Conservation (phyloP, 2,329 filamentous ascomycete genomes). For the Apiospora hydei region DNA sequence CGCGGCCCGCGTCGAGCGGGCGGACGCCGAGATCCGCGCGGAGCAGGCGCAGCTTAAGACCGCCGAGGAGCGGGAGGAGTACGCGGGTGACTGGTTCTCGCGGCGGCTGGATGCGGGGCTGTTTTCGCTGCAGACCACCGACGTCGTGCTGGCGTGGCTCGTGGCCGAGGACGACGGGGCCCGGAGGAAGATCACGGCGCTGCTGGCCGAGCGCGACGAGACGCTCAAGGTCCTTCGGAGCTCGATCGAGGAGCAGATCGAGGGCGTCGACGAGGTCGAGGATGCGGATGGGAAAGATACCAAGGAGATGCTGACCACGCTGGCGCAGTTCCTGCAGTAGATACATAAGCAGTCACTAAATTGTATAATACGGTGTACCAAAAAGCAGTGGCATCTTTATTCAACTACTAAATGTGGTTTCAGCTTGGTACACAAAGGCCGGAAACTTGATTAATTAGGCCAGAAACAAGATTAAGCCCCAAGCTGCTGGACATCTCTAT, state of each 20-base stretch:
- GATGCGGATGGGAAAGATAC: constrained; percentile 65
- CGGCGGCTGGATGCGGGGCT: constrained; percentile 83
- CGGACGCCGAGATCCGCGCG: constrained; percentile 67
- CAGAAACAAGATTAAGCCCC: background rate
- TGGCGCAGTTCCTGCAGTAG: constrained; percentile 56
- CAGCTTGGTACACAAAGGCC: background rate
- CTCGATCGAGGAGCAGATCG: constrained; percentile 70
- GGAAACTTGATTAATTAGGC: background rate
- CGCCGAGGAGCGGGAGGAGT: constrained; percentile 63
- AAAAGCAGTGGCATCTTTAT: background rate
- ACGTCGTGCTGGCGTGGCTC: constrained; percentile 89
- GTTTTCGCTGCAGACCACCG: constrained; percentile 82
- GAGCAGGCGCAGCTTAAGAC: constrained; percentile 59
- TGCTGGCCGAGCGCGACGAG: constrained; percentile 74
- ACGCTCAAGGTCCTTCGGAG: constrained; percentile 66
- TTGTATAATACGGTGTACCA: background rate
- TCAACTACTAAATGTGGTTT: background rate
- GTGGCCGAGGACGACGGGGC: constrained; percentile 87
- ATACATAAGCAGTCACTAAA: background rate
- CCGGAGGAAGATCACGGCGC: constrained; percentile 65
- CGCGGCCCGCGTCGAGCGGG: constrained; percentile 63
- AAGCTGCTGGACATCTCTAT: too few relatives aligned
- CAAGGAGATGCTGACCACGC: constrained; percentile 61
- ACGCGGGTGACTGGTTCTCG: constrained; percentile 76
- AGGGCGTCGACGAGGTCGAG: constrained; percentile 53